Evolutionary conservation across 768 basidiomycete species (phyloP).

Genomic region (Pleurotus platypus): DNA sequence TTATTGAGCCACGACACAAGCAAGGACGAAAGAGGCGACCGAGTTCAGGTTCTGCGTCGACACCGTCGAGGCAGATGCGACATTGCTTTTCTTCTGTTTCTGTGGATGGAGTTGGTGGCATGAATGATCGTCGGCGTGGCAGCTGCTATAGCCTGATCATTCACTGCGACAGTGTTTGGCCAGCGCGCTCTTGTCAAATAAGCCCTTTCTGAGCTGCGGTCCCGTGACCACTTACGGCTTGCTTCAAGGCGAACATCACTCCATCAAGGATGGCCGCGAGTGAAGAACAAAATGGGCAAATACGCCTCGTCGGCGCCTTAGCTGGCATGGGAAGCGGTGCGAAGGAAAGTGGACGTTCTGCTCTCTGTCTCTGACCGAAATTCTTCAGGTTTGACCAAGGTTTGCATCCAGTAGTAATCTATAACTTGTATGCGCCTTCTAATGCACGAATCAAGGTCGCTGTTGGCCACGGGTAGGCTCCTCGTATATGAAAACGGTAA

Average conservation of each 20-base stretch:
- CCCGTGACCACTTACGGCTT: background rate
- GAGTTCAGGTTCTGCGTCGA: constrained; percentile 51
- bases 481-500: too few species aligned
- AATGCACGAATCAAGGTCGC: constrained; percentile 41
- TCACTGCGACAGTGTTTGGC: background rate
- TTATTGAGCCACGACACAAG: constrained; percentile 76
- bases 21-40: constrained; percentile 84
- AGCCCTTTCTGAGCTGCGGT: background rate
- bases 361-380: too few species aligned
- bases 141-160: too few species aligned
- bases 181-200: background rate
- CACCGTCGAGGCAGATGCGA: constrained; percentile 78
- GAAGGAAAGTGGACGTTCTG: too few species aligned
- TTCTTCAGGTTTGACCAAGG: constrained; percentile 47
- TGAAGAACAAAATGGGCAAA: constrained; percentile 23
- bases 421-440: background rate
- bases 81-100: constrained; percentile 63
- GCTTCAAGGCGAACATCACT: background rate
- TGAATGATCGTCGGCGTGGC: background rate
- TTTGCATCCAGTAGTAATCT: constrained; percentile 13
- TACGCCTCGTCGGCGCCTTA: constrained; percentile 52
- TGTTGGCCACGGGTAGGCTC: constrained; percentile 62
- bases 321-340: constrained; percentile 62
- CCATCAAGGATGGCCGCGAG: background rate
- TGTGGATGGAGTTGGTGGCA: background rate